A percentile compares a stretch with the other conserved stretches of the same genome.
Conservation (phyloP, 148 eudicot species). For the Pharnaceum exiguum region DNA sequence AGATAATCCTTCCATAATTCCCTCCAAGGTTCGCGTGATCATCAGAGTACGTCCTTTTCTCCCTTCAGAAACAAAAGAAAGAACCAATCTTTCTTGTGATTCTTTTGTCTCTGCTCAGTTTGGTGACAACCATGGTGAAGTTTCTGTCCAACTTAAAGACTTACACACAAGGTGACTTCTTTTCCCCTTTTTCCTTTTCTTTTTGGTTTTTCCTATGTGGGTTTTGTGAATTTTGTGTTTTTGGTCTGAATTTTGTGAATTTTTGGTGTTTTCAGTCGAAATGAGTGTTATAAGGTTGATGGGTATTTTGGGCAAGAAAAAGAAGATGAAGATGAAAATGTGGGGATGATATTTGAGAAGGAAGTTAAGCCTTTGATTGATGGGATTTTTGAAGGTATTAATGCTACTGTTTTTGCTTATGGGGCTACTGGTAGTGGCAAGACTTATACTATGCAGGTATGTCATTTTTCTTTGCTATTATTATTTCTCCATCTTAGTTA, state of each 20-base stretch:
- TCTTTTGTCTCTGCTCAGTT: constrained; percentile 29
- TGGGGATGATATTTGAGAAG: constrained; percentile 52
- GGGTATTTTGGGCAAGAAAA: constrained; percentile 63
- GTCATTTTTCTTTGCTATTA: neutral
- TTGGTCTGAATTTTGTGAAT: neutral
- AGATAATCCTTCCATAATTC: too few relatives aligned
- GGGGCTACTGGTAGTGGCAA: constrained; percentile 98
- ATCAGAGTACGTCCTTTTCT: constrained; percentile 78
- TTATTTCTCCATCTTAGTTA: neutral
- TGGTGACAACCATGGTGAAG: constrained; percentile 35
- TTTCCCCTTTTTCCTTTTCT: neutral
- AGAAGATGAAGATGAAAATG: constrained; percentile 51
- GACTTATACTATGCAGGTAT: constrained; percentile 94
- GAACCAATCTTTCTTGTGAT: constrained; percentile 36
- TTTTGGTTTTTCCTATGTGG: neutral
- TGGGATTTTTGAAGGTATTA: constrained; percentile 59
- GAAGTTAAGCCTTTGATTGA: constrained; percentile 79
- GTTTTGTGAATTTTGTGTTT: neutral
- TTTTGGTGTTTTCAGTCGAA: constrained; percentile 48
- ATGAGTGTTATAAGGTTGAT: constrained; percentile 76
- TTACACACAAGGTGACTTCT: constrained; percentile 49
- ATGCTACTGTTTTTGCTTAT: constrained; percentile 85
- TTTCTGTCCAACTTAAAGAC: constrained; percentile 71
- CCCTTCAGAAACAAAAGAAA: constrained; percentile 33
- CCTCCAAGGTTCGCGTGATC: constrained; percentile 70